Evolutionary conservation across 2,329 filamentous ascomycete species (phyloP).

Genomic region (Fusarium nelsonii): DNA sequence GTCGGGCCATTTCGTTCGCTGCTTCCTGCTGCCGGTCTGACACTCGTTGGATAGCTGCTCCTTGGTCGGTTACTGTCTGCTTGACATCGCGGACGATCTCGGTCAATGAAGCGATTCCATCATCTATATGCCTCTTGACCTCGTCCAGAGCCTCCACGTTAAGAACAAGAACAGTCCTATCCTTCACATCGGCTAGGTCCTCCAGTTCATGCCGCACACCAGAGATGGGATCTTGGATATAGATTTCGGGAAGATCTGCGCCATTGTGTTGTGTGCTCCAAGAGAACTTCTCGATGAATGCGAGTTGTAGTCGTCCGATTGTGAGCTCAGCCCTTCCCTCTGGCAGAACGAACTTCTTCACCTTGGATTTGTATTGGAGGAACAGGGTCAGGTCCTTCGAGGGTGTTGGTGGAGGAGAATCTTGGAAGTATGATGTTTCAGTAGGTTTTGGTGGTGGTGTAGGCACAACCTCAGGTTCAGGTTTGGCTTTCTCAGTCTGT

Average conservation of each 20-base stretch:
- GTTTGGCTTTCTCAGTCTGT: conserved; percentile 41
- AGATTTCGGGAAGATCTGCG: conserved; percentile 92
- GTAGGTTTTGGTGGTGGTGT: conserved; percentile 59
- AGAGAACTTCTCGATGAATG: conserved; percentile 98
- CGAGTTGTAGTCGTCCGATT: conserved; percentile 88
- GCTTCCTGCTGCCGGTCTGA: conserved; percentile 92
- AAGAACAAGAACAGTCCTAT: conserved; percentile 92
- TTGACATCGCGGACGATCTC: conserved; percentile 88
- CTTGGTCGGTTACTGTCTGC: conserved; percentile 85
- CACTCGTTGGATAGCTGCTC: conserved; percentile 83
- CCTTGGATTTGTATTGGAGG: conserved; percentile 94
- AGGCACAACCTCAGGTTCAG: conserved; percentile 40
- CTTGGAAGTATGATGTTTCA: conserved; percentile 66
- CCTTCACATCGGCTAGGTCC: conserved; percentile 92
- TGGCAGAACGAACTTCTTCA: conserved; percentile 92
- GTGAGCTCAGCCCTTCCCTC: conserved; percentile 88
- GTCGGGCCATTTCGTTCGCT: conserved; percentile 82
- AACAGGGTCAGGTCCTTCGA: conserved; percentile 94
- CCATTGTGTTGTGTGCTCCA: conserved; percentile 98
- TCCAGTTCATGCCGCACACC: conserved; percentile 97
- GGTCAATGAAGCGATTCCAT: conserved; percentile 84
- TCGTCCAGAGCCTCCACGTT: conserved; percentile 95
- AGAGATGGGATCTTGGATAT: conserved; percentile 95
- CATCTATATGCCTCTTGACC: conserved; percentile 95
- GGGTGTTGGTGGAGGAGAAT: conserved; percentile 71